Conservation (phyloP, 176 grass and related monocot species). For the Echinochloa phyllopogon region DNA sequence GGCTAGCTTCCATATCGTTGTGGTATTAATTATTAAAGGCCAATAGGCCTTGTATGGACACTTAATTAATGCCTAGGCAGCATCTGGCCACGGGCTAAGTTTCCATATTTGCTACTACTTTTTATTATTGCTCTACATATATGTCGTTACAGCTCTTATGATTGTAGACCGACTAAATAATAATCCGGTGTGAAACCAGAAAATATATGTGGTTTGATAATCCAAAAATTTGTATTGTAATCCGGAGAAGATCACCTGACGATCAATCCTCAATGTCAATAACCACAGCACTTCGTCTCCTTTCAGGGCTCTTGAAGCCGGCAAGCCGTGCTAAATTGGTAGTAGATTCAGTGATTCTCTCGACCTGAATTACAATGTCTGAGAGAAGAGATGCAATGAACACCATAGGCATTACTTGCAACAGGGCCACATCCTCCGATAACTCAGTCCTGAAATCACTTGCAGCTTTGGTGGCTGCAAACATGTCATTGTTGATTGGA, state of each 20-base stretch:
- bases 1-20: too few species aligned
- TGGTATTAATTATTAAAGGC: too few species aligned
- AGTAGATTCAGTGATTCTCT: conserved; percentile 53
- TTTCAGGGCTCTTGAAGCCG: conserved; percentile 56
- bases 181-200: too few species aligned
- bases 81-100: too few species aligned
- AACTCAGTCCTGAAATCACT: conserved; percentile 38
- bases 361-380: conserved; percentile 56
- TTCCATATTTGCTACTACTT: too few species aligned
- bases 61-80: too few species aligned
- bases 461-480: conserved; percentile 45
- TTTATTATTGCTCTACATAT: too few species aligned
- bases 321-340: conserved; percentile 65
- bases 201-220: too few species aligned
- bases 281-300: conserved; percentile 35
- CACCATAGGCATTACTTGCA: conserved; percentile 56
- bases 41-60: too few species aligned
- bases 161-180: too few species aligned
- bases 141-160: too few species aligned
- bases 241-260: not conserved
- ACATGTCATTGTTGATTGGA: conserved; percentile 42
- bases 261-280: conserved; percentile 49
- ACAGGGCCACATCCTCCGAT: conserved; percentile 41
- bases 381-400: conserved; percentile 67
- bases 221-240: too few species aligned